These are phyloP conservation scores for Metschnikowia baotianmanensis DNA, from an alignment of 805 yeast species.

Conservation along the genomic window DNA sequence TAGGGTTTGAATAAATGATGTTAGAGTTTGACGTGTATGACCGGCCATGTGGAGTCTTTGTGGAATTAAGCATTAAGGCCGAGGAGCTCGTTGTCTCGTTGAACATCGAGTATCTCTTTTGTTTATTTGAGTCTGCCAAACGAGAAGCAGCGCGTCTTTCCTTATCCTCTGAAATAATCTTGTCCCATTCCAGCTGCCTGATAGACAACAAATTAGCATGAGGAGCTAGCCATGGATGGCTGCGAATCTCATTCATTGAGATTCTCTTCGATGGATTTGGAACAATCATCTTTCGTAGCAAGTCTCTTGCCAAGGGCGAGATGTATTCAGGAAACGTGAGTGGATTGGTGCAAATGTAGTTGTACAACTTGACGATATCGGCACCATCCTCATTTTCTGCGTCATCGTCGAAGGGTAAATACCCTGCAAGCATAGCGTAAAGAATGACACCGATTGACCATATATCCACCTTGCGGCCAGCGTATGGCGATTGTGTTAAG, in stretches of 20 bases:
- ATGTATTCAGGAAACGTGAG: conserved; percentile 94
- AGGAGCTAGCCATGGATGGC: conserved; percentile 87
- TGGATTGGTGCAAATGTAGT: conserved; percentile 87
- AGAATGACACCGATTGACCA: conserved; percentile 97
- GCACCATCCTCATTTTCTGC: conserved; percentile 95
- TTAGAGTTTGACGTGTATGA: conserved; percentile 35
- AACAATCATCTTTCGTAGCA: conserved; percentile 78
- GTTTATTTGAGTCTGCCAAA: conserved; percentile 21
- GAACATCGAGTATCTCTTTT: conserved; percentile 46
- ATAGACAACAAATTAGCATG: conserved; percentile 80
- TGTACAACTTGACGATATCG: conserved; percentile 85
- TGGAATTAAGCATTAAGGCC: conserved; percentile 32
- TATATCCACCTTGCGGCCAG: conserved; percentile 89
- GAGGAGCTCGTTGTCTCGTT: conserved; percentile 39
- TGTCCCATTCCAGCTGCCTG: conserved; percentile 90
- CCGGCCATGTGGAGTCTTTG: conserved; percentile 27
- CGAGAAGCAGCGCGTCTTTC: conserved; percentile 13
- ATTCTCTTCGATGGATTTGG: conserved; percentile 82
- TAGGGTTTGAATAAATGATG: conserved; percentile 52
- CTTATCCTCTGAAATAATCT: conserved; percentile 37
- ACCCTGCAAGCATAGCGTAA: conserved; percentile 96
- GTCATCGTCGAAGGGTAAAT: conserved; percentile 96
- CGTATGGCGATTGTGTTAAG: conserved; percentile 80
- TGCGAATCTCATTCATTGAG: conserved; percentile 62
- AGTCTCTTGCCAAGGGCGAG: conserved; percentile 85